phyloP scores from a whole-genome alignment of 2,329 filamentous ascomycete genomes.

The Aspergillus aculeatinus region DNA sequence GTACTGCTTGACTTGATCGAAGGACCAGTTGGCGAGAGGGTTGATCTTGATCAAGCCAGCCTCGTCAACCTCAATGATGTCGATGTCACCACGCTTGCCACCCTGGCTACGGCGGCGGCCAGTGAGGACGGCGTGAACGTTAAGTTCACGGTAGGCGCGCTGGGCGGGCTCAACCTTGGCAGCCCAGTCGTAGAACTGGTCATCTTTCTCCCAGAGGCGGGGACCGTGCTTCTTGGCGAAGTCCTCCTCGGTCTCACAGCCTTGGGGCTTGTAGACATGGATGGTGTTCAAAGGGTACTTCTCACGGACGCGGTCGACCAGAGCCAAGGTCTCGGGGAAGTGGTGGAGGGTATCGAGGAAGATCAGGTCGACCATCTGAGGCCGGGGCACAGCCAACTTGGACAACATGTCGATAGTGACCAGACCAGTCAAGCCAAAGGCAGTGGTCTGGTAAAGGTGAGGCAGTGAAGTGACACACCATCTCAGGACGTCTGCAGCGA shows the following conservation, averaged over 20 bases:
- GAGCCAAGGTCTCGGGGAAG: slow-evolving; percentile 72
- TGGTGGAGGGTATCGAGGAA: slow-evolving; percentile 85
- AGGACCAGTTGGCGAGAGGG: slow-evolving; percentile 91
- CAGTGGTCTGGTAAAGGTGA: slow-evolving; percentile 81
- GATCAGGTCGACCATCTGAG: slow-evolving; percentile 55
- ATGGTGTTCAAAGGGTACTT: slow-evolving; percentile 77
- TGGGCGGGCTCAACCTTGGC: slow-evolving; percentile 97
- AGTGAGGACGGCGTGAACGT: slow-evolving; percentile 87
- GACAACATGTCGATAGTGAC: slow-evolving; percentile 72
- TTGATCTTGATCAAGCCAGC: slow-evolving; percentile 95
- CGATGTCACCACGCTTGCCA: slow-evolving; percentile 83
- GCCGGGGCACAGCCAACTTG: slow-evolving; percentile 49
- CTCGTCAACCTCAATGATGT: slow-evolving; percentile 91
- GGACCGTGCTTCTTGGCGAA: slow-evolving; percentile 82
- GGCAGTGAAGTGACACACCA: slow-evolving; percentile 92
- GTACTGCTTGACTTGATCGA: slow-evolving; percentile 85
- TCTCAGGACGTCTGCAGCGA: slow-evolving; percentile 69
- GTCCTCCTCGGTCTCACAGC: slow-evolving; percentile 67
- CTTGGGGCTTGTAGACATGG: slow-evolving; percentile 86
- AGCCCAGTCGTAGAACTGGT: slow-evolving; percentile 92
- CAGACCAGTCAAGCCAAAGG: slow-evolving; percentile 77
- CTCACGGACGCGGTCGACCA: slow-evolving; percentile 71
- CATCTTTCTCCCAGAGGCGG: slow-evolving; percentile 78
- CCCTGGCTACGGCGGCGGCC: slow-evolving; percentile 90
- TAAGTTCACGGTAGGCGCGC: slow-evolving; percentile 81